phyloP scores from a whole-genome alignment of 176 grass and related monocot species.

The Alopecurus myosuroides region DNA sequence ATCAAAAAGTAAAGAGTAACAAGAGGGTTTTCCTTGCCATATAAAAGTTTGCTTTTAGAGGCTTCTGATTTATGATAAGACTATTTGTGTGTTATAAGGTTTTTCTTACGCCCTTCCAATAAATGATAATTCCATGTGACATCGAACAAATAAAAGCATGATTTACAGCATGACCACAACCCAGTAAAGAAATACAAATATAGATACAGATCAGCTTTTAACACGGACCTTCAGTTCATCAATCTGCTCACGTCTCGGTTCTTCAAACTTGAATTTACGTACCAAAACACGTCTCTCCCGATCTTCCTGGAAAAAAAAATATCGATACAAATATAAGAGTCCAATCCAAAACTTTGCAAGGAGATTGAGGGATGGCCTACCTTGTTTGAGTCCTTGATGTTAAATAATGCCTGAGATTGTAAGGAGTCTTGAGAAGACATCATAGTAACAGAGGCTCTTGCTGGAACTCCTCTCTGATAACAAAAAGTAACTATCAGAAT shows the following conservation, averaged over 20 bases:
- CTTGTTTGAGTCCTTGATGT: conserved; percentile 96
- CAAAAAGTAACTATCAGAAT: background rate
- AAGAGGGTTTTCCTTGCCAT: background rate
- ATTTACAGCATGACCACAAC: background rate
- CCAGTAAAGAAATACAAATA: background rate
- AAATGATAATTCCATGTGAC: background rate
- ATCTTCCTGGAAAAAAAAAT: conserved; percentile 68
- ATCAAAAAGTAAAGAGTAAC: background rate
- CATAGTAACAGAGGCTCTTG: conserved; percentile 61
- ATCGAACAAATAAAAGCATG: background rate
- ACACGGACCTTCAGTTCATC: conserved; percentile 87
- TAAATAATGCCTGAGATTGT: conserved; percentile 90
- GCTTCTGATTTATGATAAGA: background rate
- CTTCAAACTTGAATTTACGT: conserved; percentile 96
- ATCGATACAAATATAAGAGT: conserved; percentile 32
- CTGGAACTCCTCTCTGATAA: conserved; percentile 66
- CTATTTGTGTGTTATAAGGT: background rate
- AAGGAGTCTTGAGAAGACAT: conserved; percentile 66
- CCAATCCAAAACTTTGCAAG: background rate
- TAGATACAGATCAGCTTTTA: background rate
- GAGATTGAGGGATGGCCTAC: conserved; percentile 26
- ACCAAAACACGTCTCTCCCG: conserved; percentile 73
- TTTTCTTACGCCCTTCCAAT: background rate
- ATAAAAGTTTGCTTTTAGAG: background rate
- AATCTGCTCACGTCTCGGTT: conserved; percentile 91